phyloP scores from a whole-genome alignment of 2,329 filamentous ascomycete species.

The Pseudogymnoascus verrucosus region DNA sequence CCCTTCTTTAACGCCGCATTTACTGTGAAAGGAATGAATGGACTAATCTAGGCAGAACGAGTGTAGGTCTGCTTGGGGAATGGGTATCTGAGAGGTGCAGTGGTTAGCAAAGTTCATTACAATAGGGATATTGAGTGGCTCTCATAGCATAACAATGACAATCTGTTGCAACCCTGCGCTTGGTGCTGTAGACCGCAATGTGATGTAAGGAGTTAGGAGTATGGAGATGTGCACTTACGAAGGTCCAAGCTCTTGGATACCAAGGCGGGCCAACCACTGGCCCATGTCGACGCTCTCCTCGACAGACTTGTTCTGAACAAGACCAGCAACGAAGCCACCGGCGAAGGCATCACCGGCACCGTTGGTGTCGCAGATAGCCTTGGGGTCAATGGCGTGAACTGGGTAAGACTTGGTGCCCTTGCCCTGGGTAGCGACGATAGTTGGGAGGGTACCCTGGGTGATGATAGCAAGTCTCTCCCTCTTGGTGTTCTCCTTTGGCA shows the following conservation, averaged over 20 bases:
- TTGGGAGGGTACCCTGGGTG: conserved; percentile 90
- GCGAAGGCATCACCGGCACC: conserved; percentile 96
- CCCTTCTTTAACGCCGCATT: conserved; percentile 21
- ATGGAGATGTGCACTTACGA: conserved; percentile 57
- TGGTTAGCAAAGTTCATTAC: conserved; percentile 7
- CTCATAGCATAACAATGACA: not conserved
- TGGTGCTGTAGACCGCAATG: not conserved
- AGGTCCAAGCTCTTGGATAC: conserved; percentile 91
- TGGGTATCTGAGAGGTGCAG: conserved; percentile 53
- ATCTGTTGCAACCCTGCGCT: not conserved
- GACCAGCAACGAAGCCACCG: conserved; percentile 83
- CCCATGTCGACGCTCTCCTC: conserved; percentile 80
- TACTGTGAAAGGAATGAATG: conserved; percentile 32
- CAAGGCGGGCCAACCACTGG: conserved; percentile 90
- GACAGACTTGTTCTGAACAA: conserved; percentile 76
- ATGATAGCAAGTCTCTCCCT: conserved; percentile 81
- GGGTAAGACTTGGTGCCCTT: conserved; percentile 65
- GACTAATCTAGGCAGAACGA: conserved; percentile 30
- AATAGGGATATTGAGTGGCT: not conserved
- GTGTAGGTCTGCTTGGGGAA: conserved; percentile 74
- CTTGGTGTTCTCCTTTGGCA: conserved; percentile 86
- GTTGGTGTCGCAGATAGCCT: conserved; percentile 89
- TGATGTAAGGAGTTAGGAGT: not conserved
- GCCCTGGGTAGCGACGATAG: conserved; percentile 71
- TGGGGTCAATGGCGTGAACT: conserved; percentile 69